Evolutionary conservation across 306 rosid species (phyloP), one percentile per base, ranked within the genome.

Genomic region (Sophora flavescens): DNA sequence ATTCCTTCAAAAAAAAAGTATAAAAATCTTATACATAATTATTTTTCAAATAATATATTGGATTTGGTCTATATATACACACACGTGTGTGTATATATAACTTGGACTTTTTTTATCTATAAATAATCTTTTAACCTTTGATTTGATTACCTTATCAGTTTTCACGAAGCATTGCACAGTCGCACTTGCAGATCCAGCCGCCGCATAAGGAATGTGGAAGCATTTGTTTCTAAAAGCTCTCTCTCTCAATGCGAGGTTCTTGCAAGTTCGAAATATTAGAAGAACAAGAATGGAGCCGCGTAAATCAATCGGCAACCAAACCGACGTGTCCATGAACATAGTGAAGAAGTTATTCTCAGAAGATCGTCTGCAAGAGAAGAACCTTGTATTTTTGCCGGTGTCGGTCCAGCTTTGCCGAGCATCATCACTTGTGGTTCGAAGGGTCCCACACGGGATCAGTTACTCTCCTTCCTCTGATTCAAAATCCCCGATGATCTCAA

Each of bases 391-490:
- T 72, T 94, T 97, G 50, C 98, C 98, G 6, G 60, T 88, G 33
- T 94, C 97, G 30, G 39, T 94, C 60, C 91, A 94, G 39, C 85
- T 85, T 86, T 85, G 38, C 86, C 91, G 0, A 90, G 98, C 88
- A 68, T 86, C 30, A 70, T 92, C 54, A 91, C 96, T 0, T 84
- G 93, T 6, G 97, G 91, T 2, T 90, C 95, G 3, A 83, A 82
- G 38, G 98, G 97, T n/a, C 78, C 91, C 74, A 85, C 96, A 1
- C 88, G 73, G 18, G 74, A 87, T 9, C 94, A 94, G 74, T 76
- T 92, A 5, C 97, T 94, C 48, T 76, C 91, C 58, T 94, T 92
- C 80, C 98, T 94, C 73, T 85, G 80, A 75, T 81, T 86, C 45
- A 76, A 85, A 11, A 87, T 94, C 89, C 74, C 68, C 33, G 89